A percentile compares a stretch with the other conserved stretches of the same genome.
These are phyloP conservation scores for Echinochloa phyllopogon DNA, from an alignment of 176 grass and related monocot species.

Conservation along the genomic window DNA sequence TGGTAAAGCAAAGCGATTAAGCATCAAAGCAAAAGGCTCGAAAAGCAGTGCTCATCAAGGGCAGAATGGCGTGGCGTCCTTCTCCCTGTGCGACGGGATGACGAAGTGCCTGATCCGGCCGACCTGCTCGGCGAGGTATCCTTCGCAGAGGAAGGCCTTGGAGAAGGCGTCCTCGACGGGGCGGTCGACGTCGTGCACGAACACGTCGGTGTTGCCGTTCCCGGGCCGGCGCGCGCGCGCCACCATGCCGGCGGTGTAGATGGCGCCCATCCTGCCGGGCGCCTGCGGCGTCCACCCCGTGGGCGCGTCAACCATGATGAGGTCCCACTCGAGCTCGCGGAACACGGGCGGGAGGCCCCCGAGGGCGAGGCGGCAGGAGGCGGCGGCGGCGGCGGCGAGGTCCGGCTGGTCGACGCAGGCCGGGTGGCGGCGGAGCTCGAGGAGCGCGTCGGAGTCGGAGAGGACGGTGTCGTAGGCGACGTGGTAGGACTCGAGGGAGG, in stretches of 20 bases:
- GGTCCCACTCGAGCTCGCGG: constrained; percentile 57
- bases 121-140: constrained; percentile 68
- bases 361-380: constrained; percentile 44
- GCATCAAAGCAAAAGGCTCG: constrained; percentile 2
- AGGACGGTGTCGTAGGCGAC: constrained; percentile 69
- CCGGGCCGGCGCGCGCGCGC: constrained; percentile 49
- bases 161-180: constrained; percentile 76
- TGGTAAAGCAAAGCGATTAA: not conserved
- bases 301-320: constrained; percentile 89
- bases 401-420: constrained; percentile 32
- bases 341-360: constrained; percentile 47
- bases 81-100: constrained; percentile 62
- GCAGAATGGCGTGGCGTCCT: constrained; percentile 66
- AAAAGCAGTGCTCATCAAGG: constrained; percentile 48
- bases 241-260: constrained; percentile 89
- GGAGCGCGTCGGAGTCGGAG: constrained; percentile 55
- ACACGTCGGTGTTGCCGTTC: constrained; percentile 58
- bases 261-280: constrained; percentile 71
- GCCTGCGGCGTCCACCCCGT: constrained; percentile 77
- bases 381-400: constrained; percentile 23
- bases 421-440: constrained; percentile 31
- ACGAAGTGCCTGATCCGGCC: constrained; percentile 70
- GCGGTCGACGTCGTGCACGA: constrained; percentile 81
- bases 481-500: constrained; percentile 71
- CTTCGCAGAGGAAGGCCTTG: constrained; percentile 68